Percentiles rank a stretch among this genome's conserved stretches.
phyloP scores from a whole-genome alignment of 805 yeast species.

The Barnettozyma populi region DNA sequence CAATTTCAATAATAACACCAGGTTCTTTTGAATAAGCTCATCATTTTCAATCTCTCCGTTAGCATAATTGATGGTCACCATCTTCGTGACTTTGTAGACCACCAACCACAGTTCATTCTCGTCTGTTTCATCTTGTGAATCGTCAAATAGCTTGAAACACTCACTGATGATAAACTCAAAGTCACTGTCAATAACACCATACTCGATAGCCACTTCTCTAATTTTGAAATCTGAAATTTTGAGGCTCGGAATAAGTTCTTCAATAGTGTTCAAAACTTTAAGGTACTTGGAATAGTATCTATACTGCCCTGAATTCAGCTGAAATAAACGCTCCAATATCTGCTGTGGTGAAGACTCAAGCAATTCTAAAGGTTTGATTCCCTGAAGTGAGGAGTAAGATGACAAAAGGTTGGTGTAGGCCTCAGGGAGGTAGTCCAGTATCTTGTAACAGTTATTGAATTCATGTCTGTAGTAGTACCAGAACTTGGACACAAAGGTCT shows the following conservation, averaged over 20 bases:
- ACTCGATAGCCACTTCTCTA: conserved; percentile 7
- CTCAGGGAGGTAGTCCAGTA: conserved; percentile 6
- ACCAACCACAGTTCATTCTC: conserved; percentile 48
- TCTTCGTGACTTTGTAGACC: conserved; percentile 21
- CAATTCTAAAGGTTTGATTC: conserved; percentile 2
- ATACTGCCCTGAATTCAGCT: conserved; percentile 5
- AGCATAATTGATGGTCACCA: conserved; percentile 5
- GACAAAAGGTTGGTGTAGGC: conserved; percentile 3
- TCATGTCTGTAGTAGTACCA: conserved; percentile 9
- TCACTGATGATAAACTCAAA: conserved; percentile 5
- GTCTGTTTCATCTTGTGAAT: neutral
- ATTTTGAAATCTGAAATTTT: neutral
- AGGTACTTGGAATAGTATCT: neutral
- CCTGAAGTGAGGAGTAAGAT: conserved; percentile 4
- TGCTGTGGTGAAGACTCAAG: neutral
- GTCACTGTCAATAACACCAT: conserved; percentile 6
- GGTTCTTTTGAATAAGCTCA: neutral
- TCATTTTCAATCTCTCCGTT: conserved; percentile 2
- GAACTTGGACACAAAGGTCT: neutral
- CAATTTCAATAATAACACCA: conserved; percentile 2
- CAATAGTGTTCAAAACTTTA: neutral
- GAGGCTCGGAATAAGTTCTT: conserved; percentile 4
- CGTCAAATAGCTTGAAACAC: conserved; percentile 1
- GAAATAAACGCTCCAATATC: conserved; percentile 4
- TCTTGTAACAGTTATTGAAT: conserved; percentile 9